Conservation (phyloP, 2,329 filamentous ascomycete species). For the Cordyceps sp. region DNA sequence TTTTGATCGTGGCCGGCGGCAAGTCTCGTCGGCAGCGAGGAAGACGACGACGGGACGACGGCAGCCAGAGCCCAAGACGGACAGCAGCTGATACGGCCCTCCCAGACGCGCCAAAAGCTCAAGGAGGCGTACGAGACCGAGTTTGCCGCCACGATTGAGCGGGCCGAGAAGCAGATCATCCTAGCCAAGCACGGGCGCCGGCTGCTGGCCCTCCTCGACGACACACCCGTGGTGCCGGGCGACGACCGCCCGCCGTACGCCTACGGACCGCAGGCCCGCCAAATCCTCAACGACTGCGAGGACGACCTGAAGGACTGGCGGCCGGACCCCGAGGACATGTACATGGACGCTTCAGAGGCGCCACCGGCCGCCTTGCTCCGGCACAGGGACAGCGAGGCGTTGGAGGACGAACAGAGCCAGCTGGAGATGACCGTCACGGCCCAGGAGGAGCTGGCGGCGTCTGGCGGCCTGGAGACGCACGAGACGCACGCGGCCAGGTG, state of each 20-base stretch:
- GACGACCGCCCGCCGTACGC: constrained; percentile 57
- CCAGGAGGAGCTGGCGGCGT: too few species aligned
- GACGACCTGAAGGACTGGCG: constrained; percentile 69
- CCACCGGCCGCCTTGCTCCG: too few species aligned
- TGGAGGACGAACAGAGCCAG: too few species aligned
- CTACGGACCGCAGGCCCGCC: constrained; percentile 50
- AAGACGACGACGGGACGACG: too few species aligned
- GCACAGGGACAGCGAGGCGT: too few species aligned
- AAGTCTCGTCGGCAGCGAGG: too few species aligned
- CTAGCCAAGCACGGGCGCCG: constrained; percentile 80
- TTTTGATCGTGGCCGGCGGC: not conserved
- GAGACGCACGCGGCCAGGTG: too few species aligned
- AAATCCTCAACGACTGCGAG: constrained; percentile 85
- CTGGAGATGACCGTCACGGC: too few species aligned
- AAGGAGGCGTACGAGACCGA: constrained; percentile 88
- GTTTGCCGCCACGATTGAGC: constrained; percentile 81
- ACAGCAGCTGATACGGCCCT: not conserved
- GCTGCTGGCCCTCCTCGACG: constrained; percentile 72
- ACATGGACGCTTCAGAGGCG: constrained; percentile 8
- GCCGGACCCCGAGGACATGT: constrained; percentile 23
- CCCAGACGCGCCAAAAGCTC: constrained; percentile 79
- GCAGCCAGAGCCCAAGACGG: too few species aligned
- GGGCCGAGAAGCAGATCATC: constrained; percentile 91
- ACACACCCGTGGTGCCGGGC: constrained; percentile 76
- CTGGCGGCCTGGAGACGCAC: too few species aligned